These are phyloP conservation scores for Mollisiaceae sp. DNA, from an alignment of 2,329 filamentous ascomycete species.

Conservation along the genomic window DNA sequence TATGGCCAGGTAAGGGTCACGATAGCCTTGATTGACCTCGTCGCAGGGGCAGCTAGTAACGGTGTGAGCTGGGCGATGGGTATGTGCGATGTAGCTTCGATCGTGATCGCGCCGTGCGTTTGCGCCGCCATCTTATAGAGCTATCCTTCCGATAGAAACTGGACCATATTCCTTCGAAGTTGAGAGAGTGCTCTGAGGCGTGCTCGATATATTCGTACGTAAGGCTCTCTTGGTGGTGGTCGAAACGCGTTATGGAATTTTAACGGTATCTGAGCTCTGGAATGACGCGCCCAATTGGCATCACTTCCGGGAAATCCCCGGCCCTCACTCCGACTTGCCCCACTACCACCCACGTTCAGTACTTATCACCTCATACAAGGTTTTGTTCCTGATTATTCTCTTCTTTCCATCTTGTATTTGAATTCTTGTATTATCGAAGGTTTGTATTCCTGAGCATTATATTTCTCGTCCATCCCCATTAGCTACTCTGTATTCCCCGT, in stretches of 20 bases:
- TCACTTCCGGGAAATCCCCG: background rate
- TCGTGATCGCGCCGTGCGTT: constrained; percentile 16
- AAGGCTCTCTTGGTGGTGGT: background rate
- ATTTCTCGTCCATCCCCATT: background rate
- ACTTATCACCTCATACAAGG: constrained; percentile 11
- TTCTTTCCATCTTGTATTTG: background rate
- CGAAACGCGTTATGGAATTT: constrained; percentile 8
- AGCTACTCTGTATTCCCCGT: background rate
- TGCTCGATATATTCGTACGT: background rate
- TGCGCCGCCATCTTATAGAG: constrained; percentile 31
- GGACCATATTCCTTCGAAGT: constrained; percentile 19
- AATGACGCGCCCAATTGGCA: constrained; percentile 11
- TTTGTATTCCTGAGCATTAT: background rate
- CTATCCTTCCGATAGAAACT: constrained; percentile 13
- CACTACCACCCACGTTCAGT: constrained; percentile 3
- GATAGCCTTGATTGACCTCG: constrained; percentile 65
- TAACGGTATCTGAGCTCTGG: background rate
- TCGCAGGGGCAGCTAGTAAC: constrained; percentile 48
- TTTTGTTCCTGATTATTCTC: background rate
- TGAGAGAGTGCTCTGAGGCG: background rate
- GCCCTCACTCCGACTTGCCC: background rate
- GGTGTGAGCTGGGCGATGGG: constrained; percentile 63
- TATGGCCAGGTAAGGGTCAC: constrained; percentile 93
- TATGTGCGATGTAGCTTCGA: constrained; percentile 45
- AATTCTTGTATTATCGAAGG: background rate